A percentile compares a stretch with the other conserved stretches of the same genome.
Conservation (phyloP, 2,329 filamentous ascomycete genomes). For the Penicillium expansum region DNA sequence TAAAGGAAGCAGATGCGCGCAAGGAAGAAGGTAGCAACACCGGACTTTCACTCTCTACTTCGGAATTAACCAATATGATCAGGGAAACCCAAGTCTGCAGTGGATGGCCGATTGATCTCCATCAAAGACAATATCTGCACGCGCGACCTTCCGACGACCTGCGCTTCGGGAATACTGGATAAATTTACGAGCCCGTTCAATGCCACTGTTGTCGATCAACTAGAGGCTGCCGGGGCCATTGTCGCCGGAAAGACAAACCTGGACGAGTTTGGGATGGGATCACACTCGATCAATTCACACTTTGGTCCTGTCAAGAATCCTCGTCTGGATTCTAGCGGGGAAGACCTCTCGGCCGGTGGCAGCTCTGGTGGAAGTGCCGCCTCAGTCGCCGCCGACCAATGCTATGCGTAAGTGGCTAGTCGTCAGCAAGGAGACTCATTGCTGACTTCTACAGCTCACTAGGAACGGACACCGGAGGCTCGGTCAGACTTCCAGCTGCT, state of each 20-base stretch:
- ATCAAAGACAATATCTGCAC: constrained; percentile 79
- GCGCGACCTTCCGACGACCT: constrained; percentile 68
- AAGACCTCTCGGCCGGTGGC: constrained; percentile 68
- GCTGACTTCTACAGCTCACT: constrained; percentile 56
- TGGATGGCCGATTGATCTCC: constrained; percentile 54
- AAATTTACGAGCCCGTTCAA: constrained; percentile 73
- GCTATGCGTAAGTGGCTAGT: constrained; percentile 51
- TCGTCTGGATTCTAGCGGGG: constrained; percentile 36
- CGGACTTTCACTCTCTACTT: not conserved
- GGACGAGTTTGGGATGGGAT: constrained; percentile 96
- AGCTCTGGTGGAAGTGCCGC: constrained; percentile 93
- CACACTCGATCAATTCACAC: constrained; percentile 68
- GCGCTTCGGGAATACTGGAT: constrained; percentile 72
- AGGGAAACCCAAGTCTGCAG: constrained; percentile 36
- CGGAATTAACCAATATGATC: constrained; percentile 4
- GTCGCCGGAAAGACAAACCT: constrained; percentile 83
- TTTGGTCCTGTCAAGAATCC: constrained; percentile 63
- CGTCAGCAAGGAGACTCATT: not conserved
- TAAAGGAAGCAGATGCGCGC: constrained; percentile 39
- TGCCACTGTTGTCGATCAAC: constrained; percentile 71
- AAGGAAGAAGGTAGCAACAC: constrained; percentile 32
- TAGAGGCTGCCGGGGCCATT: constrained; percentile 61
- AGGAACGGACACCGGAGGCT: constrained; percentile 92
- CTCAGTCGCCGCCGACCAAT: constrained; percentile 66
- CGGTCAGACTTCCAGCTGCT: constrained; percentile 79